These are phyloP conservation scores for Xylaria sp. DNA, from an alignment of 2,329 filamentous ascomycete genomes.

Conservation along the genomic window DNA sequence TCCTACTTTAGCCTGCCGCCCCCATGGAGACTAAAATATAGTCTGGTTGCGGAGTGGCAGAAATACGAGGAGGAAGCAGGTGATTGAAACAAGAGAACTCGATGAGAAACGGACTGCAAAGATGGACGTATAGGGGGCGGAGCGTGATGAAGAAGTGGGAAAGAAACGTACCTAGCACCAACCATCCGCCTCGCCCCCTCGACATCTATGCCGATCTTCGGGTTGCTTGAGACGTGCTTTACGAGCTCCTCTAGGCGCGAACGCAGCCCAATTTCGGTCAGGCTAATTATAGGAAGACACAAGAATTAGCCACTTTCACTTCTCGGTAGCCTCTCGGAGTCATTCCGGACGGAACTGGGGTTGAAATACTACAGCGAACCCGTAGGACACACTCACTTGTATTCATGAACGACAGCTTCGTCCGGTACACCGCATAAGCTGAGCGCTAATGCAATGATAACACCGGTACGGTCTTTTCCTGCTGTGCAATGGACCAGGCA, in stretches of 20 bases:
- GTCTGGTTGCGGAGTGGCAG: slow-evolving; percentile 7
- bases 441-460: slow-evolving; percentile 70
- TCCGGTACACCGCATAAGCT: slow-evolving; percentile 66
- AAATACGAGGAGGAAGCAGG: slow-evolving; percentile 12
- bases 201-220: slow-evolving; percentile 59
- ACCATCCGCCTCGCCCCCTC: slow-evolving; percentile 59
- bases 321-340: not conserved
- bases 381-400: slow-evolving; percentile 30
- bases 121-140: slow-evolving; percentile 8
- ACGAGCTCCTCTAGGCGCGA: slow-evolving; percentile 50
- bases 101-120: slow-evolving; percentile 7
- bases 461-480: slow-evolving; percentile 75
- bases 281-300: slow-evolving; percentile 42
- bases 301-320: slow-evolving; percentile 13
- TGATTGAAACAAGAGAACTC: not conserved
- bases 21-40: slow-evolving; percentile 48
- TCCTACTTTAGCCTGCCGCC: not conserved
- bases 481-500: slow-evolving; percentile 72
- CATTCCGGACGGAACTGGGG: not conserved
- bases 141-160: slow-evolving; percentile 7
- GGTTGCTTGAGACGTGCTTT: slow-evolving; percentile 59
- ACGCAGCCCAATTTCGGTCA: slow-evolving; percentile 67
- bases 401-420: slow-evolving; percentile 64
- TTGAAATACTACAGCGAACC: not conserved
- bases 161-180: slow-evolving; percentile 51